Conservation (phyloP, 2,329 filamentous ascomycete species). For the Paramyrothecium roridum region DNA sequence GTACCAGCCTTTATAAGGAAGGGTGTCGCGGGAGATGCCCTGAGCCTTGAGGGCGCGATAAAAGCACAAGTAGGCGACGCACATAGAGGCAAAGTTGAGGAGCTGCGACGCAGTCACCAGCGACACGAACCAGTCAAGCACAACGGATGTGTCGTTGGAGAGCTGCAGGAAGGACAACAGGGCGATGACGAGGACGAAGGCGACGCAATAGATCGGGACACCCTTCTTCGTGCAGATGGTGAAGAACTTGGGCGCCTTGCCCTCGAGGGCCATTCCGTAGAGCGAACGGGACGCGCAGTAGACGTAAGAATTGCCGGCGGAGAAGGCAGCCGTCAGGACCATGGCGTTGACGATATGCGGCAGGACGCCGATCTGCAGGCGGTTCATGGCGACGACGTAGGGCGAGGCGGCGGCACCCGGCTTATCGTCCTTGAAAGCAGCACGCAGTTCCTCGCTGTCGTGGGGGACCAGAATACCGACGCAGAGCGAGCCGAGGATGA, state of each 20-base stretch:
- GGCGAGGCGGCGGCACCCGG: conserved; percentile 69
- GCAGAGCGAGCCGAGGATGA: conserved; percentile 69
- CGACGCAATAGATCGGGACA: conserved; percentile 73
- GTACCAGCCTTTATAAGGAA: conserved; percentile 67
- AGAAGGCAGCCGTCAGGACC: conserved; percentile 64
- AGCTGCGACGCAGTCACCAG: conserved; percentile 69
- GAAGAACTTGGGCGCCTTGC: conserved; percentile 60
- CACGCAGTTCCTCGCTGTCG: conserved; percentile 59
- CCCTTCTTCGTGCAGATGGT: conserved; percentile 59
- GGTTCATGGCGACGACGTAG: conserved; percentile 66
- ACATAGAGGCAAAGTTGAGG: conserved; percentile 69
- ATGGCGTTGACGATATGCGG: conserved; percentile 73
- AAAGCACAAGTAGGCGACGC: conserved; percentile 70
- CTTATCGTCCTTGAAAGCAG: conserved; percentile 54
- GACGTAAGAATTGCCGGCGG: conserved; percentile 61
- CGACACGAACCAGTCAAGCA: conserved; percentile 70
- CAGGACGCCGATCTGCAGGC: conserved; percentile 58
- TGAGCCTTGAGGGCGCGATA: conserved; percentile 67
- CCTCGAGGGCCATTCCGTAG: conserved; percentile 66
- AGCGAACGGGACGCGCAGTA: conserved; percentile 68
- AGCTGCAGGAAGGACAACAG: conserved; percentile 73
- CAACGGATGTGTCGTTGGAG: conserved; percentile 60
- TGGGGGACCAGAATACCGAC: conserved; percentile 71
- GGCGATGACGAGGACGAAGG: conserved; percentile 62
- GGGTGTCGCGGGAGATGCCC: conserved; percentile 60